phyloP scores from a whole-genome alignment of 768 basidiomycete genomes.

The Neoboletus brunneissimus region DNA sequence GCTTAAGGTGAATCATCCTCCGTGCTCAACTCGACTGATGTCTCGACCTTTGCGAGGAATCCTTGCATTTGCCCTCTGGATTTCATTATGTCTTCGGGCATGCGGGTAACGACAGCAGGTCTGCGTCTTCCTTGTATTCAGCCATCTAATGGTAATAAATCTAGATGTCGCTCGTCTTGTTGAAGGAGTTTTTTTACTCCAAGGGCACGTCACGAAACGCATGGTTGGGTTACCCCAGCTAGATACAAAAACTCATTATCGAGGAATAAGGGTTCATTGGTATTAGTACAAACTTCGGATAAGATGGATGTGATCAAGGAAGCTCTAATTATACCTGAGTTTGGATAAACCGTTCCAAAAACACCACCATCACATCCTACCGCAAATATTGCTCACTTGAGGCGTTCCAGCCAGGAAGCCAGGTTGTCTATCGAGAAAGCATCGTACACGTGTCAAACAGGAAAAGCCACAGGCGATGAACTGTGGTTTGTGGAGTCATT shows the following conservation, averaged over 20 bases:
- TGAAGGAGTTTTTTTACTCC: neutral
- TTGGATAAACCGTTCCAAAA: neutral
- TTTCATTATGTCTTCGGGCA: neutral
- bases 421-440: neutral
- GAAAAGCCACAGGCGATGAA: neutral
- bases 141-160: neutral
- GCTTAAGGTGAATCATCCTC: neutral
- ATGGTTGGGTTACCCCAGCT: neutral
- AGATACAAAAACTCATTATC: neutral
- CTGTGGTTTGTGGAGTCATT: neutral
- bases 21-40: neutral
- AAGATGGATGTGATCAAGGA: neutral
- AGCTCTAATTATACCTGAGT: neutral
- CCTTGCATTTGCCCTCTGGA: neutral
- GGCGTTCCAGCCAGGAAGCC: neutral
- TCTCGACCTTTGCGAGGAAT: neutral
- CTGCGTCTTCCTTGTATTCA: neutral
- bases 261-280: neutral
- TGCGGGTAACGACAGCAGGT: neutral
- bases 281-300: neutral
- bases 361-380: neutral
- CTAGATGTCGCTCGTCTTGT: neutral
- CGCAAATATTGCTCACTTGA: neutral
- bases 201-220: neutral
- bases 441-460: neutral